Base-by-base conservation (phyloP, 768 basidiomycete species). In the Rossbeevera mucosa region DNA sequence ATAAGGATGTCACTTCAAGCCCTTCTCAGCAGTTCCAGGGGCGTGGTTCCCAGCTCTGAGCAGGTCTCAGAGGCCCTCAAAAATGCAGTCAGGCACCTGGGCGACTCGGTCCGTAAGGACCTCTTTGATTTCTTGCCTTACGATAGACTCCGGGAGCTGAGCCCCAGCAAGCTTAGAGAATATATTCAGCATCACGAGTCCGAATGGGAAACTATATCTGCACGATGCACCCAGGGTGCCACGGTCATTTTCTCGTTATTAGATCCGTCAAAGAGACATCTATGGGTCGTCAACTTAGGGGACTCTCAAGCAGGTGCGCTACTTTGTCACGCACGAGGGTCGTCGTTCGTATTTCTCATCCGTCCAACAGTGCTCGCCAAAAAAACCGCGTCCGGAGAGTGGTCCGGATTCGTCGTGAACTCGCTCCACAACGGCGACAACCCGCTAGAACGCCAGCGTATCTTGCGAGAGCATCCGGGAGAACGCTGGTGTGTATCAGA, bases 61-160 rank as follows among this genome's bases (percentile, higher is more conserved):
- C 64, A 64, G 41, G 69, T 75, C 55, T 76, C 76, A 43, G 64
- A 69, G 26, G 55, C 70, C 8, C 65, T 82, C 40, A 55, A 69
- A 12, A 64, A 71, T 40, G 62, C 74, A 1, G 65, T 82, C 44
- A 57, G 63, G 42, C 59, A 63, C 22, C 63, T 79, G 28, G 81
- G 83, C 46, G 62, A 72, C 42, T 59, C 64, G 12, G 72, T 82
- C 30, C 72, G 71, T 6, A 66, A 72, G 12, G 75, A 73, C 29
- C 72, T 82, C 56, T 60, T 72, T 24, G 61, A 69, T 40, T 60
- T 82, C 47, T 72, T 80, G 48, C 77, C 81, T 0, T 55, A 47
- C 30, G 65, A 72, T 47, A 56, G 57, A 14, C 69, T 68, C 11
- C 24, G 51, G 70, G 64, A 67, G 30, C 59, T 79, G 54, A 72